phyloP scores from a whole-genome alignment of 441 rosid species.

The Populus trichocarpa region DNA sequence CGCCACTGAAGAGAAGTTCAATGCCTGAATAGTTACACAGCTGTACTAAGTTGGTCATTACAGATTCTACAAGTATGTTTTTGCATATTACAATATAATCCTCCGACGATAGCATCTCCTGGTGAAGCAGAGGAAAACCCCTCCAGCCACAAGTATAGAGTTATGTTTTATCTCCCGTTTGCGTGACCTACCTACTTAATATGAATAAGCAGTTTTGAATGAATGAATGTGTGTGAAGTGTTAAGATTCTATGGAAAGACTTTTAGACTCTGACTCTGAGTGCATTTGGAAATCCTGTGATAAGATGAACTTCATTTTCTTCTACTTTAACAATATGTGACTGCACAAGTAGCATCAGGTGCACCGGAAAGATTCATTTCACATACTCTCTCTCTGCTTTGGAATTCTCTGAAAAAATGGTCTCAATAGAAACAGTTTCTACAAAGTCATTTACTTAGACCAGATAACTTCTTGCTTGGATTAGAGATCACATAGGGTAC shows the following conservation, averaged over 20 bases:
- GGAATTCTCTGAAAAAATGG: neutral
- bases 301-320: neutral
- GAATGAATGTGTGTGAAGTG: constrained; percentile 2
- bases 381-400: neutral
- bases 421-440: neutral
- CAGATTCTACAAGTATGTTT: constrained; percentile 22
- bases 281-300: constrained; percentile 1
- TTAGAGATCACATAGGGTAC: neutral
- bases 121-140: constrained; percentile 26
- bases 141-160: constrained; percentile 44
- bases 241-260: neutral
- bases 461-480: neutral
- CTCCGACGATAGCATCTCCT: constrained; percentile 5
- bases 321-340: neutral
- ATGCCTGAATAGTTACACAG: constrained; percentile 24
- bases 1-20: constrained; percentile 60
- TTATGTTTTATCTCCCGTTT: constrained; percentile 12
- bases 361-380: neutral
- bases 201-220: constrained; percentile 44
- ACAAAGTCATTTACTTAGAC: neutral
- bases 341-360: neutral
- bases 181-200: constrained; percentile 15
- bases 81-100: constrained; percentile 15
- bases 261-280: constrained; percentile 8
- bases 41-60: neutral